Evolutionary conservation across 805 yeast species (phyloP), one percentile per base, ranked within the genome.

Genomic region (Teunomyces aglyptinius): DNA sequence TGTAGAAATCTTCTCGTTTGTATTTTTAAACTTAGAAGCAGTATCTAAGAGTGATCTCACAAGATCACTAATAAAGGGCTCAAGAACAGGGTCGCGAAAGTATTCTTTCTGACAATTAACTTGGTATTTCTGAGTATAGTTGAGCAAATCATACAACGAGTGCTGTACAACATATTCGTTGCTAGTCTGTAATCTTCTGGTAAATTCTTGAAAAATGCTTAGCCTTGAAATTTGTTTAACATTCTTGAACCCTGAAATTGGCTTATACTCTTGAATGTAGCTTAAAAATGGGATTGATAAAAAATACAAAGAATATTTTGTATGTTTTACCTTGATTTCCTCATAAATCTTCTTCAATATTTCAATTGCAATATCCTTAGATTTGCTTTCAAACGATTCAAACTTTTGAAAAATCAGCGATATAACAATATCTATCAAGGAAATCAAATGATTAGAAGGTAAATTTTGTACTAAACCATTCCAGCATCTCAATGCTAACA

Each of bases 341-440:
- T 48, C 46, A 52, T 68, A 67, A 19, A 68, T 51, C 26, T 47
- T 61, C 45, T 58, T 67, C 34, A 89, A 62, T 7, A 88, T 74
- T 16, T 72, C 73, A 44, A 72, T 71, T 0, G 87, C 83, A n/a
- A 77, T 64, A 0, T 53, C 46, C 53, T 78, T 78, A 8, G 85
- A 75, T 26, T 73, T 73, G 4, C 57, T 57, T 33, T 76, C 72
- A 49, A 90, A 81, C 0, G 52, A 47, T 1, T 60, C 57, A 81
- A 90, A 89, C 46, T 78, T 78, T 59, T 88, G 94, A 34, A 86
- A 71, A 19, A 89, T 73, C 32, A 86, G 75, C 1, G 96, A 84
- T 10, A 89, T 73, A 0, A 90, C 74, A 32, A 88, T 78, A 60
- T 89, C 95, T 34, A 88, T 74, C 28, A 91, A 72, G 1, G 88